Conservation (phyloP, 169 alveolate genomes). For the Cryptosporidium sp. region DNA sequence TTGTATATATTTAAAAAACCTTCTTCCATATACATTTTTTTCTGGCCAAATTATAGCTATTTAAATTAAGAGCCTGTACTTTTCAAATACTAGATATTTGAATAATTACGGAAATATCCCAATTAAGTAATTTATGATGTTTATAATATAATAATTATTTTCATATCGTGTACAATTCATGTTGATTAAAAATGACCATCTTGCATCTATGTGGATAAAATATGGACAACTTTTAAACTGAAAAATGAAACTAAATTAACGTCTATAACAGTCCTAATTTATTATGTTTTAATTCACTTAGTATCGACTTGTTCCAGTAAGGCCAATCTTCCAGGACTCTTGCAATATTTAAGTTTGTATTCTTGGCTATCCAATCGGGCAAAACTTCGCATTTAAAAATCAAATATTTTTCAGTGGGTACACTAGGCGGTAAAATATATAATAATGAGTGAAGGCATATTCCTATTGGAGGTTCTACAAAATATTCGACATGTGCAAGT, state of each 20-base stretch:
- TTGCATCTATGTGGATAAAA: not conserved
- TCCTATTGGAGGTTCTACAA: slow-evolving; percentile 49
- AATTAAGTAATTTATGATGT: no score
- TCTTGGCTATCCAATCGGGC: slow-evolving; percentile 27
- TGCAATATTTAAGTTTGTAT: not conserved
- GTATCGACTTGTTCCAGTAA: slow-evolving; percentile 8
- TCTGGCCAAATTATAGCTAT: not conserved
- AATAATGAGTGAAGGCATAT: slow-evolving; percentile 64
- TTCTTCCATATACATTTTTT: not conserved
- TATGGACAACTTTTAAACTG: not conserved
- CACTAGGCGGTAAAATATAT: slow-evolving; percentile 27
- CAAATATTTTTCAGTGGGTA: not conserved
- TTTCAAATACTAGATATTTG: no score
- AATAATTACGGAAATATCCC: not conserved
- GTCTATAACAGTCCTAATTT: not conserved
- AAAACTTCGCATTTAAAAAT: slow-evolving; percentile 34
- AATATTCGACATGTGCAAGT: slow-evolving; percentile 30
- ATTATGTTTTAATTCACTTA: not conserved
- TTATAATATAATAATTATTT: no score
- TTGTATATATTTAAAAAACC: not conserved
- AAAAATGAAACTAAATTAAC: not conserved
- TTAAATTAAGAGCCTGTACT: not conserved
- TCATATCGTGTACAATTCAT: not conserved
- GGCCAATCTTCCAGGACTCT: slow-evolving; percentile 34
- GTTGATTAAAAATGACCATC: not conserved